Percentiles rank a stretch among this genome's conserved stretches.
Evolutionary conservation across 1,139 yeast genomes (phyloP).

Genomic region (Saccharomyces pastorianus): DNA sequence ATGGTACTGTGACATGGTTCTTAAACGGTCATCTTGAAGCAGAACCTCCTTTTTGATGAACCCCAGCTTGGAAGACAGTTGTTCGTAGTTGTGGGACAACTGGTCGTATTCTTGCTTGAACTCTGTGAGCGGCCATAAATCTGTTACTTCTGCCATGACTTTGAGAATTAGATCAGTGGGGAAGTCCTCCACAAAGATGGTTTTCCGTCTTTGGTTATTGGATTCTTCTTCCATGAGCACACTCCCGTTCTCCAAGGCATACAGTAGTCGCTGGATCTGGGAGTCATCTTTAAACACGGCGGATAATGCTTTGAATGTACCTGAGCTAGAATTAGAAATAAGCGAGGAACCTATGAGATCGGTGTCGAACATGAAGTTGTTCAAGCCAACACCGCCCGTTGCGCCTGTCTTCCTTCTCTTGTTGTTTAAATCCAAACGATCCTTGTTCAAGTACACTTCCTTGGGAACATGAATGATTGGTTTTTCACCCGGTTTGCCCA

Average conservation of each 20-base stretch:
- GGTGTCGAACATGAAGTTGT: not conserved
- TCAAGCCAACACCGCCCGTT: not conserved
- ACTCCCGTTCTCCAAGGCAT: slow-evolving; percentile 29
- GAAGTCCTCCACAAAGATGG: slow-evolving; percentile 30
- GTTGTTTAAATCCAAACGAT: slow-evolving; percentile 18
- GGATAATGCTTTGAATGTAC: slow-evolving; percentile 17
- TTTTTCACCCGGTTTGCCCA: slow-evolving; percentile 22
- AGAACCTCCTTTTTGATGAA: slow-evolving; percentile 16
- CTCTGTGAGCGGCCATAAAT: slow-evolving; percentile 27
- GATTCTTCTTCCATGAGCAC: slow-evolving; percentile 20
- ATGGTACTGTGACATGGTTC: slow-evolving; percentile 7
- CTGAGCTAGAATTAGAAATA: slow-evolving; percentile 8
- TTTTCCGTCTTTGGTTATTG: slow-evolving; percentile 20
- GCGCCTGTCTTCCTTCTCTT: slow-evolving; percentile 11
- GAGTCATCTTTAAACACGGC: slow-evolving; percentile 20
- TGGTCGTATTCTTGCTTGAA: slow-evolving; percentile 19
- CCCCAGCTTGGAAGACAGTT: slow-evolving; percentile 15
- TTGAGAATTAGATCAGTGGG: slow-evolving; percentile 22
- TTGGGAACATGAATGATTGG: slow-evolving; percentile 29
- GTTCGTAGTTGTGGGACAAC: slow-evolving; percentile 13
- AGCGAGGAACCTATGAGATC: not conserved
- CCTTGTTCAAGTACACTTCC: slow-evolving; percentile 27
- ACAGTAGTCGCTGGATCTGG: slow-evolving; percentile 18
- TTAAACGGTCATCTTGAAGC: slow-evolving; percentile 22
- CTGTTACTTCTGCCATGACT: slow-evolving; percentile 25